Conservation (phyloP, 2,329 filamentous ascomycete species). For the Ceratocystis eucalypticola region DNA sequence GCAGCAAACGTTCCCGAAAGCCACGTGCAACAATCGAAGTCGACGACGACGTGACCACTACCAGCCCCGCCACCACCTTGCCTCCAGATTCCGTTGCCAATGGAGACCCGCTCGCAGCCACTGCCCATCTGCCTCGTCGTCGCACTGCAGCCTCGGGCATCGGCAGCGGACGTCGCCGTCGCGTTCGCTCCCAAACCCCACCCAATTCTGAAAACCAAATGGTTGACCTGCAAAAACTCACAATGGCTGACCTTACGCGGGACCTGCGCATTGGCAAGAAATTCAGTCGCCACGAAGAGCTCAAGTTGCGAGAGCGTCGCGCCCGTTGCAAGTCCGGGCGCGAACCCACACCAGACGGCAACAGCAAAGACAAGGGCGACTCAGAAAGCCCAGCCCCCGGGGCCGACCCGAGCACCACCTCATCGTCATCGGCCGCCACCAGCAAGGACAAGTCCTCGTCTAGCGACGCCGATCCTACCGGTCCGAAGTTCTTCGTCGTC, state of each 20-base stretch:
- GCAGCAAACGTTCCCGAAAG: constrained; percentile 20
- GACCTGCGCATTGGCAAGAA: constrained; percentile 60
- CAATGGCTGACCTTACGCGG: constrained; percentile 58
- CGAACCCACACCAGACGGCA: constrained; percentile 26
- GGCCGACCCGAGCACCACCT: constrained; percentile 15
- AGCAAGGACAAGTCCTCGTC: too few species aligned
- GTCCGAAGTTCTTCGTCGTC: constrained; percentile 48
- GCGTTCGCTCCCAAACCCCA: constrained; percentile 41
- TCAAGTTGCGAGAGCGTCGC: constrained; percentile 51
- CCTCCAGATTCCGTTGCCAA: too few species aligned
- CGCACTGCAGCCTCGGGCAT: background rate
- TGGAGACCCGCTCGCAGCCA: constrained; percentile 18
- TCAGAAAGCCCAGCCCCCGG: constrained; percentile 8
- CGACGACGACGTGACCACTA: constrained; percentile 9
- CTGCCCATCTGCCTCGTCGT: constrained; percentile 13
- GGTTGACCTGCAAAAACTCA: constrained; percentile 53
- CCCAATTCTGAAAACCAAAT: constrained; percentile 48
- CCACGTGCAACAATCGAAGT: constrained; percentile 24
- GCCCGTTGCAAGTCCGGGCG: constrained; percentile 21
- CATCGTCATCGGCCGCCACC: background rate
- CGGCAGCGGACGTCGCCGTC: constrained; percentile 22
- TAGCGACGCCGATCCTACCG: constrained; percentile 26
- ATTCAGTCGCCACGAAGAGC: constrained; percentile 59
- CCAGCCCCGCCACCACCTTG: constrained; percentile 20
- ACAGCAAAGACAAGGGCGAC: constrained; percentile 25